Evolutionary conservation across 164 flowering plant genomes (phyloP).

Genomic region (Pachysandra terminalis): DNA sequence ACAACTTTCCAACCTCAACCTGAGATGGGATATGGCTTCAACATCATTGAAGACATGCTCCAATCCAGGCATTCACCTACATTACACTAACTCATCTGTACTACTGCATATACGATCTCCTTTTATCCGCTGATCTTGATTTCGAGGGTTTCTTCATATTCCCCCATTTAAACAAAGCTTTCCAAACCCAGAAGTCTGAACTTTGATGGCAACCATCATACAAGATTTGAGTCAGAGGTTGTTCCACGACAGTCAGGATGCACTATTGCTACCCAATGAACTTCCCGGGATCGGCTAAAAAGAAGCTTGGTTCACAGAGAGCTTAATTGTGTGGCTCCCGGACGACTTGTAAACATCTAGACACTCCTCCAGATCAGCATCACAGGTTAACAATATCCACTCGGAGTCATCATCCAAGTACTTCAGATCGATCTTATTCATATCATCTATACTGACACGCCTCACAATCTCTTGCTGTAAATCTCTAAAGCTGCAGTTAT

Average conservation of each 20-base stretch:
- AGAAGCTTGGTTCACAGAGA: slow-evolving; percentile 35
- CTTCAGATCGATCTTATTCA: slow-evolving; percentile 45
- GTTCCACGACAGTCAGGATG: slow-evolving; percentile 11
- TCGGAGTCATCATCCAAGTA: slow-evolving; percentile 84
- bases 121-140: neutral
- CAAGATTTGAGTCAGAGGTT: neutral
- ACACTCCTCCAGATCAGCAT: slow-evolving; percentile 84
- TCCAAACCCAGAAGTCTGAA: too few relatives aligned
- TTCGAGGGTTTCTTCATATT: neutral
- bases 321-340: slow-evolving; percentile 42
- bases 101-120: neutral
- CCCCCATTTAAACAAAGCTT: too few relatives aligned
- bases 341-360: slow-evolving; percentile 48
- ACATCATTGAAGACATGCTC: too few relatives aligned
- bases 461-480: slow-evolving; percentile 53
- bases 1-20: too few relatives aligned
- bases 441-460: slow-evolving; percentile 53
- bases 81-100: neutral
- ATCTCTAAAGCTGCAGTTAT: slow-evolving; percentile 50
- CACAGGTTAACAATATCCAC: slow-evolving; percentile 86
- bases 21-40: too few relatives aligned
- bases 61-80: too few relatives aligned
- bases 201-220: neutral
- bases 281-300: slow-evolving; percentile 24
- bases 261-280: slow-evolving; percentile 31